Evolutionary conservation across 495 filamentous ascomycete species (phyloP).

Genomic region (Aspergillus homomorphus): DNA sequence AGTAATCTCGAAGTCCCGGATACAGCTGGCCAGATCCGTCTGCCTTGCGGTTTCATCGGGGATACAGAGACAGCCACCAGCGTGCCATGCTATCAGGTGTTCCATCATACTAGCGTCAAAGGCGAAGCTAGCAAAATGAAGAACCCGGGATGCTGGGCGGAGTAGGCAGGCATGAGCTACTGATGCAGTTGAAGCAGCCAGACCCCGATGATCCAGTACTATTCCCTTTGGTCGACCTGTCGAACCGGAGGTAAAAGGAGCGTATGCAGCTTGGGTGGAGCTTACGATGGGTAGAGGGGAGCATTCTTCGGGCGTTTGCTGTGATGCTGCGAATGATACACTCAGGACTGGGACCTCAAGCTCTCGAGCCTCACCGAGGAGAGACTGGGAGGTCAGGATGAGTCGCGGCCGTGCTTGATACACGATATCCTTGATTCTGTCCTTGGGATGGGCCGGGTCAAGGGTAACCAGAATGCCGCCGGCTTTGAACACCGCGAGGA

Average conservation of each 20-base stretch:
- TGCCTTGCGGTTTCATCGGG: constrained; percentile 16
- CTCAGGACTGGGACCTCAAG: no score
- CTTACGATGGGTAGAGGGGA: no score
- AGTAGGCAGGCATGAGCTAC: no score
- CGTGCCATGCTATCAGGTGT: constrained; percentile 11
- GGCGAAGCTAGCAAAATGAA: constrained; percentile 18
- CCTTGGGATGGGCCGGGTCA: constrained; percentile 25
- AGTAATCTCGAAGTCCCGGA: constrained; percentile 1
- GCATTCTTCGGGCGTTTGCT: no score
- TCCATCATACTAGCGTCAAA: constrained; percentile 21
- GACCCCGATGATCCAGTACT: no score
- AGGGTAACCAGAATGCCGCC: constrained; percentile 30
- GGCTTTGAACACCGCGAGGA: constrained; percentile 50
- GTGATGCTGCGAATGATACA: no score
- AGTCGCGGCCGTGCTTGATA: background rate
- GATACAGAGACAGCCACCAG: constrained; percentile 23
- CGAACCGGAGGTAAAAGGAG: no score
- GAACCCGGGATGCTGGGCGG: constrained; percentile 8
- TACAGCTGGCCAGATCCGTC: constrained; percentile 1
- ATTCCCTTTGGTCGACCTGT: no score
- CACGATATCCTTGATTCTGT: background rate
- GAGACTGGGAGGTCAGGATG: no score
- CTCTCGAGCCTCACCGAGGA: no score
- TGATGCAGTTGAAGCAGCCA: no score
- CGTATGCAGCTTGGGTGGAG: no score